Conservation (phyloP, 176 grass and related monocot species). For the Chrysopogon serrulatus region DNA sequence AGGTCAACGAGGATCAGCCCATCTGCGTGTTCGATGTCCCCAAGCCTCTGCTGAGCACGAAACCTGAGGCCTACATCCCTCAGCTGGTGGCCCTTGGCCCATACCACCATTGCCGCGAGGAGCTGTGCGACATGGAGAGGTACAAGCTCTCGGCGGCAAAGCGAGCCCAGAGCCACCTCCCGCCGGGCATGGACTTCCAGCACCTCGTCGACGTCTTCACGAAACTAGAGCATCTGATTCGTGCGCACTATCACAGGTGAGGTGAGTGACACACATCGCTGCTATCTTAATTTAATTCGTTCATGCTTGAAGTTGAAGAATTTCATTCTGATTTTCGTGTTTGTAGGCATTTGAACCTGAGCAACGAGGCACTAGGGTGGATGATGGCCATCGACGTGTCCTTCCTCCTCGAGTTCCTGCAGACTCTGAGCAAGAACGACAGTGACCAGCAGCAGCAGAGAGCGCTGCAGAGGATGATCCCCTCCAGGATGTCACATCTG, state of each 20-base stretch:
- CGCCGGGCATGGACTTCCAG: conserved; percentile 35
- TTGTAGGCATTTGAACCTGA: conserved; percentile 59
- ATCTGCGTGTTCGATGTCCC: conserved; percentile 68
- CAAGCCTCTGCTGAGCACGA: conserved; percentile 40
- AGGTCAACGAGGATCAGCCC: conserved; percentile 28
- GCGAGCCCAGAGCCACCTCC: conserved; percentile 39
- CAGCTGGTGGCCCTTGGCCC: conserved; percentile 62
- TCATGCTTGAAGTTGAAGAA: neutral
- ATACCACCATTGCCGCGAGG: conserved; percentile 70
- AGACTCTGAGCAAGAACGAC: conserved; percentile 13
- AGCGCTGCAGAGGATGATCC: conserved; percentile 1
- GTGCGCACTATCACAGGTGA: conserved; percentile 75
- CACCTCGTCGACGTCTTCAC: conserved; percentile 44
- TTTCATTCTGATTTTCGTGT: neutral
- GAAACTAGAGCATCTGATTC: conserved; percentile 49
- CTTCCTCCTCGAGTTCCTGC: conserved; percentile 69
- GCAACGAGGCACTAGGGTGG: conserved; percentile 55
- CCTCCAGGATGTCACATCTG: conserved; percentile 32
- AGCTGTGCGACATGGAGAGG: conserved; percentile 73
- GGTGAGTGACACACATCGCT: neutral
- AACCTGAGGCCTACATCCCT: conserved; percentile 69
- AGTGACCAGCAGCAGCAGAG: neutral
- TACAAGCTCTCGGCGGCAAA: conserved; percentile 66
- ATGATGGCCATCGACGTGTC: conserved; percentile 92
- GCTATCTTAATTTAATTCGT: neutral